phyloP scores from a whole-genome alignment of 495 filamentous ascomycete genomes.

The Penicillium silybi region DNA sequence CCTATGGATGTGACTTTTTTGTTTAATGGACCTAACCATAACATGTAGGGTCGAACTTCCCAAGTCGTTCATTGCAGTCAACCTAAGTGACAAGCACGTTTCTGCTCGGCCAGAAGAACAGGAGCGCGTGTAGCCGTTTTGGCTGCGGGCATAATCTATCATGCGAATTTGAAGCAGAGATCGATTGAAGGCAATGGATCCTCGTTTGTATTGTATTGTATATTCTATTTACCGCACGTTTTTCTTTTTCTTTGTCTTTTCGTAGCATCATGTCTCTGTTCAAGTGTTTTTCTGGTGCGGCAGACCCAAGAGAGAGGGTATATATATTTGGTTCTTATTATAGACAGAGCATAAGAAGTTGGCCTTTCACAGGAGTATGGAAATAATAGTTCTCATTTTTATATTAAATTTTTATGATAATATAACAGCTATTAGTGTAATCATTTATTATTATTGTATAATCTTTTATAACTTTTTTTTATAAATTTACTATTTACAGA shows the following conservation, averaged over 20 bases:
- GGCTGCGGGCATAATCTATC: neutral
- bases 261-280: no score
- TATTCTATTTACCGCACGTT: neutral
- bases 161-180: neutral
- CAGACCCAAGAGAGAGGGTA: neutral
- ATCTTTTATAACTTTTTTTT: no score
- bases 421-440: no score
- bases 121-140: neutral
- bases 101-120: slow-evolving; percentile 8
- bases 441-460: no score
- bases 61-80: slow-evolving; percentile 73
- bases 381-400: no score
- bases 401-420: no score
- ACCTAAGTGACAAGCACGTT: slow-evolving; percentile 28
- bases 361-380: no score
- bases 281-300: neutral
- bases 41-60: slow-evolving; percentile 80
- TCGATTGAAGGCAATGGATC: neutral
- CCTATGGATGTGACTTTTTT: neutral
- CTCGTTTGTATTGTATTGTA: neutral
- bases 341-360: no score
- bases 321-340: neutral
- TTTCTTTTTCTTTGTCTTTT: no score
- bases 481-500: no score
- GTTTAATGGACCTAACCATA: slow-evolving; percentile 6